These are phyloP conservation scores for Hypsizygus marmoreus DNA, from an alignment of 768 basidiomycete species.

Conservation along the genomic window DNA sequence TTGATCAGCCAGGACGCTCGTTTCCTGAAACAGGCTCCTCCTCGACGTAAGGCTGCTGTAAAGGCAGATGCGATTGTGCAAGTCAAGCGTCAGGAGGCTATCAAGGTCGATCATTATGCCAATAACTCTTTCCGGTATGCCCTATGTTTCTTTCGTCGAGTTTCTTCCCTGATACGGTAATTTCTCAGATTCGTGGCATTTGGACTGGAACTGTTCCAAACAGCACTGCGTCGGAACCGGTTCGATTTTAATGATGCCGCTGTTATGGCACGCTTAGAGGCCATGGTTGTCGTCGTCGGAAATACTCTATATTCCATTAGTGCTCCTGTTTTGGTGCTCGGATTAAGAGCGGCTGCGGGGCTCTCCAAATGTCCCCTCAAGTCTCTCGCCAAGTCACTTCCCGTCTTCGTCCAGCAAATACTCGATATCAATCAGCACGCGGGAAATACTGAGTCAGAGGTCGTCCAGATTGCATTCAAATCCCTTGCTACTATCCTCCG, in stretches of 20 bases:
- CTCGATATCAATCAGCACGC: slow-evolving; percentile 79
- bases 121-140: slow-evolving; percentile 85
- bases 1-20: slow-evolving; percentile 88
- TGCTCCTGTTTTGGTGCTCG: slow-evolving; percentile 70
- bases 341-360: slow-evolving; percentile 77
- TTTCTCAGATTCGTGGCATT: slow-evolving; percentile 78
- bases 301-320: slow-evolving; percentile 89
- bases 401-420: slow-evolving; percentile 82
- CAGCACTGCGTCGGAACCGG: slow-evolving; percentile 80
- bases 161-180: slow-evolving; percentile 7
- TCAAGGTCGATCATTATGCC: slow-evolving; percentile 68
- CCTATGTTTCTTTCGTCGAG: neutral
- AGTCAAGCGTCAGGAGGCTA: slow-evolving; percentile 62
- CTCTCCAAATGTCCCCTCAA: slow-evolving; percentile 85
- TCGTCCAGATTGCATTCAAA: slow-evolving; percentile 86
- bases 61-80: slow-evolving; percentile 74
- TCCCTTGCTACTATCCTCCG: slow-evolving; percentile 87
- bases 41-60: slow-evolving; percentile 34
- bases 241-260: slow-evolving; percentile 80
- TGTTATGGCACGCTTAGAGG: slow-evolving; percentile 81
- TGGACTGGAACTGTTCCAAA: slow-evolving; percentile 88
- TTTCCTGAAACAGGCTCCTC: slow-evolving; percentile 69
- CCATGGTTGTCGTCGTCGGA: slow-evolving; percentile 85
- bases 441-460: slow-evolving; percentile 87
- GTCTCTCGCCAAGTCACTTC: slow-evolving; percentile 70